Base-by-base conservation (phyloP, 352 stramenopile genomes). In the Detonula confervacea region DNA sequence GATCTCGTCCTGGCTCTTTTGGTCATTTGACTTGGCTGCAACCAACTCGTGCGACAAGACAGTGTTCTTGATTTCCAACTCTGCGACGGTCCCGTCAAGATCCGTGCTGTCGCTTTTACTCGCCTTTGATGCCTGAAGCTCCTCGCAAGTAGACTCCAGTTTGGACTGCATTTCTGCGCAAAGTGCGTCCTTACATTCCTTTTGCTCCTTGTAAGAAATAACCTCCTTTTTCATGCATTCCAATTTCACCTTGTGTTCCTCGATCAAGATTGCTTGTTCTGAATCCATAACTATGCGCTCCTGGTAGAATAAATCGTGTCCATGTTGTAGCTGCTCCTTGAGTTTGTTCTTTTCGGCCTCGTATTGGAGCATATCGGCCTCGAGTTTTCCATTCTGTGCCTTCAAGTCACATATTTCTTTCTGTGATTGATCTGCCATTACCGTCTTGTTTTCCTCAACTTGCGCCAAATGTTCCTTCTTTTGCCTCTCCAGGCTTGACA, bases 401-500 rank as follows among this genome's bases (percentile, higher is more conserved):
- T 73, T 80, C 37, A 80, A 54, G 3, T 61, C 20, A 30, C 18
- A n/a, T 6, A 65, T 68, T 24, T 62, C 47, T 5, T 67, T 63
- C 51, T 33, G 8, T 37, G 67, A 44, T 5, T 64, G 44, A 2
- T 79, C 37, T 35, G 16, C 22, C 12, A 55, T 73, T 39, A 20
- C 14, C 8, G 51, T 25, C 29, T 47, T 80, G 2, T 73, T 39
- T 29, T 79, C 68, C 35, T 80, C 65, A 16, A 84, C 14, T 55
- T 80, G 62, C 24, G 56, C 47, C 62, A 62, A 55, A 24, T 56
- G 62, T 24, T 79, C 54, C 42, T 75, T 68, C 20, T 73, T 80
- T 61, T 84, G 39, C 33, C 42, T 70, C 59, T 84, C 76, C 9
- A 79, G 59, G 57, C 22, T 60, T 6, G 25, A n/a, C 9, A 46